phyloP scores from a whole-genome alignment of 2,329 filamentous ascomycete species.

The Ambrosiella xylebori region DNA sequence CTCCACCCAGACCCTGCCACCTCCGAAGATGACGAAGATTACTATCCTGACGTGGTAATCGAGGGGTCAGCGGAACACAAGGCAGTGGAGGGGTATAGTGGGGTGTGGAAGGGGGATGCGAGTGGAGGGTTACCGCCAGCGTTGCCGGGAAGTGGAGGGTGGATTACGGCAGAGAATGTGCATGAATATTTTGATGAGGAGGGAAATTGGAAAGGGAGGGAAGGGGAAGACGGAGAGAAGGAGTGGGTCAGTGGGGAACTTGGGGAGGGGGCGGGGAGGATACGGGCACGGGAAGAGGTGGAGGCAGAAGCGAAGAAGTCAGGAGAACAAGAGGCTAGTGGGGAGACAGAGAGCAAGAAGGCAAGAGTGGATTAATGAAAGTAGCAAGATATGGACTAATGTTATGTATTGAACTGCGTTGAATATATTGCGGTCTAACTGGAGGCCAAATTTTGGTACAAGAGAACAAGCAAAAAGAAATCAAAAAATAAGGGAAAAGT shows the following conservation, averaged over 20 bases:
- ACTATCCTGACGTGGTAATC: conserved; percentile 29
- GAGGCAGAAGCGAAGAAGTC: conserved; percentile 35
- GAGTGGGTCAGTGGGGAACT: conserved; percentile 34
- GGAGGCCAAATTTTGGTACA: not conserved
- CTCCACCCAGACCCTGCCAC: conserved; percentile 54
- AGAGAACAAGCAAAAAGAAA: not conserved
- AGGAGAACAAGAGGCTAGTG: conserved; percentile 22
- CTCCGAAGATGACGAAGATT: conserved; percentile 35
- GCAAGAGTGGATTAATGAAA: conserved; percentile 26
- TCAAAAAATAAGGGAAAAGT: not conserved
- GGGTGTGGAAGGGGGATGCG: conserved; percentile 31
- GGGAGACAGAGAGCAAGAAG: conserved; percentile 30
- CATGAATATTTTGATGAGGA: conserved; percentile 66
- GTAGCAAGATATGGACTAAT: no score
- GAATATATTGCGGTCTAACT: not conserved
- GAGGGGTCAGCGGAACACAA: conserved; percentile 33
- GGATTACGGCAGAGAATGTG: conserved; percentile 88
- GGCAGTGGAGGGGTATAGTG: conserved; percentile 38
- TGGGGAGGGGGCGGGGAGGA: conserved; percentile 47
- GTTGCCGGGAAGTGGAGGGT: conserved; percentile 57
- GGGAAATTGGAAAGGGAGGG: conserved; percentile 53
- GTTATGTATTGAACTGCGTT: no score
- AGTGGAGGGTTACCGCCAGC: conserved; percentile 43
- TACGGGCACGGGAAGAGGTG: conserved; percentile 35
- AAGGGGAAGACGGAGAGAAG: conserved; percentile 36